Evolutionary conservation across 495 filamentous ascomycete species (phyloP).

Genomic region (Penicillium desertorum): DNA sequence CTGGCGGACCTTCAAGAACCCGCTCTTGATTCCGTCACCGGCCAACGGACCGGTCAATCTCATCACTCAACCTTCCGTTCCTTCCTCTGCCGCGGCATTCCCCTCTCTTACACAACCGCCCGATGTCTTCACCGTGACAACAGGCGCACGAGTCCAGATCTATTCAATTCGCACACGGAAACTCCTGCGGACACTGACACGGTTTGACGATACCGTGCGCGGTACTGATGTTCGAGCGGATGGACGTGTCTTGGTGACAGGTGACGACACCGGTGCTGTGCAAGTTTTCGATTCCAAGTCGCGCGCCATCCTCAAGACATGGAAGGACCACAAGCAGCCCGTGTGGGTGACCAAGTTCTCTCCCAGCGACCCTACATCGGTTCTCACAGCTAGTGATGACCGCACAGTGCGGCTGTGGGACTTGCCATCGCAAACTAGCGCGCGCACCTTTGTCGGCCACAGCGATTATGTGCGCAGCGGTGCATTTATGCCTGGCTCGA

Average conservation of each 20-base stretch:
- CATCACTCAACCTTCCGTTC: constrained; percentile 72
- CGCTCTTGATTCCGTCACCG: constrained; percentile 80
- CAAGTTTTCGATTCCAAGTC: constrained; percentile 92
- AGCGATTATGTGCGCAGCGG: constrained; percentile 87
- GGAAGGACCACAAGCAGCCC: constrained; percentile 92
- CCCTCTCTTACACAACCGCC: constrained; percentile 47
- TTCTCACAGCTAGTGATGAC: constrained; percentile 87
- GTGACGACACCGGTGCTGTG: constrained; percentile 84
- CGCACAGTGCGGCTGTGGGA: constrained; percentile 93
- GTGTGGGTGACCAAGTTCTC: constrained; percentile 90
- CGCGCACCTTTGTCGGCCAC: constrained; percentile 80
- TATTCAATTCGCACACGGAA: constrained; percentile 88
- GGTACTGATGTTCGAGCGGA: constrained; percentile 84
- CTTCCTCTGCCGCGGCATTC: constrained; percentile 48
- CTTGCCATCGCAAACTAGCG: constrained; percentile 73
- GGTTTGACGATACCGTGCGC: constrained; percentile 86
- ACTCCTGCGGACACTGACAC: constrained; percentile 83
- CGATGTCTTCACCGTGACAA: constrained; percentile 90
- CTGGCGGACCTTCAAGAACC: constrained; percentile 90
- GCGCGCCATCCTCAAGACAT: constrained; percentile 91
- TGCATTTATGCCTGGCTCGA: constrained; percentile 77
- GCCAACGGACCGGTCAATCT: constrained; percentile 81
- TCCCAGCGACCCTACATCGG: constrained; percentile 75
- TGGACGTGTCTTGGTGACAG: constrained; percentile 83
- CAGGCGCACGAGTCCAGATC: constrained; percentile 86